Conservation (phyloP, 495 filamentous ascomycete species). For the Penicillium herquei region DNA sequence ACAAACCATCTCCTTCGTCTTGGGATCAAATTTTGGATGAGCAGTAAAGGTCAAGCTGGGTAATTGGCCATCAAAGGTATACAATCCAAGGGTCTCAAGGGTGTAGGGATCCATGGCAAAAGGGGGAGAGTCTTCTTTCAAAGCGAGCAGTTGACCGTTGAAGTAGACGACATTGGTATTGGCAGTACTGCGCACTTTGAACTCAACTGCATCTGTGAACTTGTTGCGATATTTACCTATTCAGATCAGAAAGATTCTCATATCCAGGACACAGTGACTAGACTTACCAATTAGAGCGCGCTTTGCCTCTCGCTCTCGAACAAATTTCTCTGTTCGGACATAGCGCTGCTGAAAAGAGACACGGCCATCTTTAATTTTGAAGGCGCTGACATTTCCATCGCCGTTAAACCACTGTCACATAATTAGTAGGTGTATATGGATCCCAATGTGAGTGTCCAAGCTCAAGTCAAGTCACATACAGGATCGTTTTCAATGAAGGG, state of each 20-base stretch:
- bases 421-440: background rate
- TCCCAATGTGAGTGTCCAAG: too few relatives aligned
- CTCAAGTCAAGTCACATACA: conserved; percentile 3
- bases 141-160: conserved; percentile 49
- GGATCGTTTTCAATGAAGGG: conserved; percentile 21
- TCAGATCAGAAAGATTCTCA: background rate
- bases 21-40: conserved; percentile 60
- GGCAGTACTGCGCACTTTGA: conserved; percentile 46
- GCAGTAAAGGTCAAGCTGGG: conserved; percentile 54
- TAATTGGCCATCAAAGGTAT: conserved; percentile 59
- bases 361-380: conserved; percentile 48
- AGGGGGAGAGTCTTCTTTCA: conserved; percentile 55
- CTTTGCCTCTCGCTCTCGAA: conserved; percentile 37
- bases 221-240: conserved; percentile 53
- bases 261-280: too few relatives aligned
- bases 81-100: conserved; percentile 52
- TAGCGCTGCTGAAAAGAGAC: conserved; percentile 53
- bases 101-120: conserved; percentile 56
- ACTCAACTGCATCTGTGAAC: conserved; percentile 51
- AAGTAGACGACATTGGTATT: conserved; percentile 59
- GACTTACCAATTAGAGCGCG: conserved; percentile 35
- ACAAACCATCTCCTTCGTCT: conserved; percentile 55
- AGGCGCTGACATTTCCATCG: conserved; percentile 49
- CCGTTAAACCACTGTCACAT: conserved; percentile 24
- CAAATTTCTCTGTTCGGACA: conserved; percentile 51